Base-by-base conservation (phyloP, 2,329 filamentous ascomycete species). In the Fusarium incarnatum region DNA sequence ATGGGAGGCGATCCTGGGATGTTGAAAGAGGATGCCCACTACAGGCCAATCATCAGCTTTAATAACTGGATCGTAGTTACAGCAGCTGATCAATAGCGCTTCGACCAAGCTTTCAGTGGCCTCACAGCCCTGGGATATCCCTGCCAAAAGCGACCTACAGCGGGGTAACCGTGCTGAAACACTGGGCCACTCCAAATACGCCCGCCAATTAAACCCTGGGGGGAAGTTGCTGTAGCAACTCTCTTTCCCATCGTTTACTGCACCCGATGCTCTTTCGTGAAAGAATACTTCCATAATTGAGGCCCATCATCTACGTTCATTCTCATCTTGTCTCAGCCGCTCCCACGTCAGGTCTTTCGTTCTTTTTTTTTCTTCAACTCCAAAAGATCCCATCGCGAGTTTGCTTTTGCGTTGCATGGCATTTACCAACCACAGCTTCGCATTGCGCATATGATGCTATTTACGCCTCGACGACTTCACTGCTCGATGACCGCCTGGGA, bases 151-250 rank as follows among this genome's bases (percentile, higher is more conserved):
- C 52, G 64, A 61, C 60, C 73, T 67, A 65, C 70, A 73, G 73
- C 73, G 73, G 73, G 73, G 73, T 75, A 75, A 47, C 42, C 28
- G 49, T 56, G 53, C 55, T 74, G 67, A 73, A 75, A 76, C 73
- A 64, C 52, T 66, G 55, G 64, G 52, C 53, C 56, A 32, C 69
- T 53, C 58, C 62, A 69, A 68, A 66, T 63, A 71, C 49, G 64
- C 71, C 67, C 64, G 69, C 67, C 69, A 72, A 67, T 65, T 50
- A 46, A 53, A 56, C 47, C 52, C 28, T 32, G 41, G 53, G 30
- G 23, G 46, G 22, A 20, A 25, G 74, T 76, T 76, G 73, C 73
- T 61, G 60, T 76, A 56, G 57, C 70, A 75, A 76, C 74, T 27
- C 10, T 20, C 48, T 44, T 67, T 49, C 57, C 41, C 50, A 58